Evolutionary conservation across 1,284 basidiomycete genomes (phyloP).

Genomic region (Melampsora americana): DNA sequence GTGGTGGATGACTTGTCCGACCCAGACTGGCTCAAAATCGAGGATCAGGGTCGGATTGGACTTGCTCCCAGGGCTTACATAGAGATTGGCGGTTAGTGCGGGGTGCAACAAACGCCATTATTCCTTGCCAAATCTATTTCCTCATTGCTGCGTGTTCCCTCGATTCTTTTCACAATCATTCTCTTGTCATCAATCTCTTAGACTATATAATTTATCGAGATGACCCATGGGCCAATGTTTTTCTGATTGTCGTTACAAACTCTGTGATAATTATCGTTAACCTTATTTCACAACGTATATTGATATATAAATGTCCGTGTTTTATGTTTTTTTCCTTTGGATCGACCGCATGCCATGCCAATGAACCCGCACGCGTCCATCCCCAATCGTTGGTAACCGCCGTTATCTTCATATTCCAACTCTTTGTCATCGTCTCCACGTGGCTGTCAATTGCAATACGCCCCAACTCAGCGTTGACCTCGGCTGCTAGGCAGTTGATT

Average conservation of each 20-base stretch:
- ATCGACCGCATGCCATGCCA: neutral
- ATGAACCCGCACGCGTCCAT: neutral
- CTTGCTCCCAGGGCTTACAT: constrained; percentile 85
- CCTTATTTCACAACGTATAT: neutral
- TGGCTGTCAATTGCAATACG: too few species aligned
- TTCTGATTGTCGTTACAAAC: constrained; percentile 30
- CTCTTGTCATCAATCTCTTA: constrained; percentile 56
- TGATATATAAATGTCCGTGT: neutral
- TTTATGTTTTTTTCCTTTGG: neutral
- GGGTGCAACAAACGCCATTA: neutral
- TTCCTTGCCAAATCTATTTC: neutral
- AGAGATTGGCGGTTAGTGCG: constrained; percentile 79
- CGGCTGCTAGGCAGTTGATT: neutral
- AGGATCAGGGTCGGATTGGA: constrained; percentile 74
- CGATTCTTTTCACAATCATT: constrained; percentile 50
- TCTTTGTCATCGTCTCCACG: too few species aligned
- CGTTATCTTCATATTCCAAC: too few species aligned
- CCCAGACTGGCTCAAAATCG: constrained; percentile 88
- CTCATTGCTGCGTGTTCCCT: neutral
- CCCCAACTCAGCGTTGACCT: neutral
- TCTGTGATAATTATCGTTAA: too few species aligned
- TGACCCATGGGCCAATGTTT: constrained; percentile 46
- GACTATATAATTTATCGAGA: constrained; percentile 33
- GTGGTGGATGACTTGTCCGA: constrained; percentile 75
- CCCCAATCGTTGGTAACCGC: too few species aligned